Conservation (phyloP, 2,329 filamentous ascomycete genomes). For the Rhynchosporium graminicola region DNA sequence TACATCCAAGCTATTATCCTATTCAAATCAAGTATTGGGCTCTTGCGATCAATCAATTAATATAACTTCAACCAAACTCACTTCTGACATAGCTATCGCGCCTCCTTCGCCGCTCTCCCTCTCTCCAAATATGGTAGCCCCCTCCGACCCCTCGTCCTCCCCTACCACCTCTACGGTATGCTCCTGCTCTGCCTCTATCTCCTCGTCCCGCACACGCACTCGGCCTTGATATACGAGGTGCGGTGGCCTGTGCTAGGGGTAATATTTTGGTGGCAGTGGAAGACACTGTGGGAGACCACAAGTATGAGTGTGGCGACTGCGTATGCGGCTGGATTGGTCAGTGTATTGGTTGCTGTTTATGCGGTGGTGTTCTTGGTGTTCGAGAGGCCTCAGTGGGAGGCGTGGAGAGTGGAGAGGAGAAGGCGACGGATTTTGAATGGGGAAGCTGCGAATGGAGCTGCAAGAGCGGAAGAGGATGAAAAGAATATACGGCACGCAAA, state of each 20-base stretch:
- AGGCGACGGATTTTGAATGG: constrained; percentile 12
- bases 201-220: constrained; percentile 53
- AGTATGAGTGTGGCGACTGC: constrained; percentile 54
- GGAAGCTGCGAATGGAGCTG: background rate
- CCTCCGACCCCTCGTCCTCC: constrained; percentile 53
- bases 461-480: background rate
- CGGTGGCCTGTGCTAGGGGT: constrained; percentile 52
- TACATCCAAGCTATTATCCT: too few species aligned
- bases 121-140: constrained; percentile 41
- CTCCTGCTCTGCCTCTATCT: constrained; percentile 56
- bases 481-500: constrained; percentile 19
- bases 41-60: background rate
- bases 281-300: constrained; percentile 46
- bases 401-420: constrained; percentile 47
- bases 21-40: too few species aligned
- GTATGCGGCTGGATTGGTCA: constrained; percentile 53
- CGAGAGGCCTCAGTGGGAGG: constrained; percentile 57
- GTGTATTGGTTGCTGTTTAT: constrained; percentile 53
- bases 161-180: constrained; percentile 51
- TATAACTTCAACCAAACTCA: constrained; percentile 25
- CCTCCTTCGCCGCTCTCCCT: constrained; percentile 43
- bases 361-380: constrained; percentile 53
- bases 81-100: constrained; percentile 41
- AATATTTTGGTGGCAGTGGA: constrained; percentile 47
- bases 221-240: constrained; percentile 52